Evolutionary conservation across 2,329 filamentous ascomycete species (phyloP).

Genomic region (Pochonia chlamydosporia): DNA sequence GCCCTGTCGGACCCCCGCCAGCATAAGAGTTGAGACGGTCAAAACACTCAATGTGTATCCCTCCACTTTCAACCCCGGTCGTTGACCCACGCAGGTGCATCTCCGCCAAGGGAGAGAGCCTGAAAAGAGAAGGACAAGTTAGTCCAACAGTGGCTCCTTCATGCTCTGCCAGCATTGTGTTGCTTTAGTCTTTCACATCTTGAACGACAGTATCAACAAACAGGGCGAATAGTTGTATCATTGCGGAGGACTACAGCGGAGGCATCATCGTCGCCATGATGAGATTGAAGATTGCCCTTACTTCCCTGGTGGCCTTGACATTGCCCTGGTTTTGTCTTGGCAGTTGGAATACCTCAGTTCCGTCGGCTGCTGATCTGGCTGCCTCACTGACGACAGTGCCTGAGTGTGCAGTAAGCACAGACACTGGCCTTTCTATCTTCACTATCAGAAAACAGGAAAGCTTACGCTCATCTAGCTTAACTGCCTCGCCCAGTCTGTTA

Average conservation of each 20-base stretch:
- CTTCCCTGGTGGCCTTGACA: background rate
- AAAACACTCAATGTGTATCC: too few relatives aligned
- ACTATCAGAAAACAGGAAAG: background rate
- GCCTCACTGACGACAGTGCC: background rate
- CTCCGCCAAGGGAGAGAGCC: too few relatives aligned
- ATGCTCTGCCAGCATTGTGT: too few relatives aligned
- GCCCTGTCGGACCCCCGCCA: too few relatives aligned
- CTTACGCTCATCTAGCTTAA: background rate
- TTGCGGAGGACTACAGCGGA: background rate
- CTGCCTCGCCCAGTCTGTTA: background rate
- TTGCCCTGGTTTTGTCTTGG: constrained; percentile 1
- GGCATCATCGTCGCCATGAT: background rate
- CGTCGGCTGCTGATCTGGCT: background rate
- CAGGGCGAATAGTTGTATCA: background rate
- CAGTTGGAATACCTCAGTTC: background rate
- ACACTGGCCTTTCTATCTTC: background rate
- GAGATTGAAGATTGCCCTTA: background rate
- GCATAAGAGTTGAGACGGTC: too few relatives aligned
- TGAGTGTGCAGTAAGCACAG: background rate
- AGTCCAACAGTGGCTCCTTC: too few relatives aligned
- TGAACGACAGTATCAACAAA: background rate
- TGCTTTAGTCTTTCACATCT: too few relatives aligned
- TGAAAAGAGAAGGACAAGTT: too few relatives aligned
- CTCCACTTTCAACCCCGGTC: too few relatives aligned
- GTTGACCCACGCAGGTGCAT: too few relatives aligned